Conservation (phyloP, 2,329 filamentous ascomycete species). For the Diatrype stigma region DNA sequence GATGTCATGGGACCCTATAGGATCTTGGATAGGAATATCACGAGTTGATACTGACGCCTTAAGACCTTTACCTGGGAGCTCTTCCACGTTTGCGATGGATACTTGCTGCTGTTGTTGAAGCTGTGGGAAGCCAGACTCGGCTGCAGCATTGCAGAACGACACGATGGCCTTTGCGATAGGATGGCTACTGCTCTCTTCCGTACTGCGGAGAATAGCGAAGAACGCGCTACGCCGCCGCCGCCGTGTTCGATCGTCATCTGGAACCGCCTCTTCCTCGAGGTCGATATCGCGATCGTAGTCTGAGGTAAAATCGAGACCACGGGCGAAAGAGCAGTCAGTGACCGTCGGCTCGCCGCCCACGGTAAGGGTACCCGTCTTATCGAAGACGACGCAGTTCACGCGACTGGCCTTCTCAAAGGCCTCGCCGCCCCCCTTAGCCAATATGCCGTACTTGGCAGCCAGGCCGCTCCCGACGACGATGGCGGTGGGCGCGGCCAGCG, state of each 20-base stretch:
- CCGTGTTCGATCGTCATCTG: constrained; percentile 9
- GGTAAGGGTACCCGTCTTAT: constrained; percentile 84
- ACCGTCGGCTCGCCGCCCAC: constrained; percentile 68
- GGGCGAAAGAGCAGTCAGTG: constrained; percentile 47
- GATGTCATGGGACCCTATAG: constrained; percentile 1
- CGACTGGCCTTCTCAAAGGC: constrained; percentile 81
- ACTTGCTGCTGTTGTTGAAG: constrained; percentile 11
- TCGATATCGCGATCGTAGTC: too few species aligned
- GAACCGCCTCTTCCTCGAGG: too few species aligned
- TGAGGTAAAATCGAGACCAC: constrained; percentile 21
- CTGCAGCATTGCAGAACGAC: constrained; percentile 49
- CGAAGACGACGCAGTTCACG: constrained; percentile 76
- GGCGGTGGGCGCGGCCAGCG: constrained; percentile 79
- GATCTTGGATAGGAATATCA: too few species aligned
- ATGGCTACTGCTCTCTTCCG: constrained; percentile 71
- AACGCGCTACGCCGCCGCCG: constrained; percentile 27
- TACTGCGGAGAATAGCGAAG: constrained; percentile 51
- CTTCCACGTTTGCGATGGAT: constrained; percentile 43
- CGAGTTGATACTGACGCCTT: constrained; percentile 49
- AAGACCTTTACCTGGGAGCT: constrained; percentile 69
- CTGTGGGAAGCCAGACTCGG: constrained; percentile 30
- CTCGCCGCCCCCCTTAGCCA: constrained; percentile 80
- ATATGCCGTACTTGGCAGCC: constrained; percentile 73
- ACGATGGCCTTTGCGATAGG: constrained; percentile 70
- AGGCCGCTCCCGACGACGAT: constrained; percentile 79